Evolutionary conservation across 2,329 filamentous ascomycete species (phyloP).

Genomic region (Colletotrichum sp.): DNA sequence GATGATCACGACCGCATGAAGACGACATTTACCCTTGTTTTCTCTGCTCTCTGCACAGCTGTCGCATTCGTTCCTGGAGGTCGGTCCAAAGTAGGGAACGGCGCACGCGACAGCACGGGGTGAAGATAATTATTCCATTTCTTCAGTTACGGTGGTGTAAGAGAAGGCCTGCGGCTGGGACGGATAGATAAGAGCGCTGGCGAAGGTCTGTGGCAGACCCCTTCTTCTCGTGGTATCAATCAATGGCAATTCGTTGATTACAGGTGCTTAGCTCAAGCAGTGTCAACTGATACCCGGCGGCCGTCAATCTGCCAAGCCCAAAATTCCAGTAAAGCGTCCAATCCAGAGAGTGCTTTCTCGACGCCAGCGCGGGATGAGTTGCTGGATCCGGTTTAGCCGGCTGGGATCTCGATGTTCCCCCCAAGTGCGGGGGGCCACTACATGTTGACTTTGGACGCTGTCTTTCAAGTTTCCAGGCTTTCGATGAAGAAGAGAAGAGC

Average conservation of each 20-base stretch:
- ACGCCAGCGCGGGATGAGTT: constrained; percentile 1
- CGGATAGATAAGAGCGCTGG: background rate
- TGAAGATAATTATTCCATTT: background rate
- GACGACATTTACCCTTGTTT: background rate
- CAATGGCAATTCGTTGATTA: background rate
- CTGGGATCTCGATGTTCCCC: background rate
- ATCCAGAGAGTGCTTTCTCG: background rate
- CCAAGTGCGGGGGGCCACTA: background rate
- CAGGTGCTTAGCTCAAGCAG: background rate
- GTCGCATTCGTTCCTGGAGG: background rate
- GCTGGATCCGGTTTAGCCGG: background rate
- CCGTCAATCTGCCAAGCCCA: background rate
- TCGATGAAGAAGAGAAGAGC: background rate
- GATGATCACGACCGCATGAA: background rate
- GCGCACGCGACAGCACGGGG: background rate
- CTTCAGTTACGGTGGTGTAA: background rate
- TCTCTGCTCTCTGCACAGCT: background rate
- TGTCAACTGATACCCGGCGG: constrained; percentile 16
- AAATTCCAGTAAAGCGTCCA: background rate
- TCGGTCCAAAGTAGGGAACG: background rate
- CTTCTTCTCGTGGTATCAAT: background rate
- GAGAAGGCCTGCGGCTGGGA: background rate
- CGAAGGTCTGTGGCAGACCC: background rate
- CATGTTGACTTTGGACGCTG: background rate
- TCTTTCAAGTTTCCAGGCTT: background rate